These are phyloP conservation scores for Leccinum barrowsii DNA, from an alignment of 768 basidiomycete species.

Conservation along the genomic window DNA sequence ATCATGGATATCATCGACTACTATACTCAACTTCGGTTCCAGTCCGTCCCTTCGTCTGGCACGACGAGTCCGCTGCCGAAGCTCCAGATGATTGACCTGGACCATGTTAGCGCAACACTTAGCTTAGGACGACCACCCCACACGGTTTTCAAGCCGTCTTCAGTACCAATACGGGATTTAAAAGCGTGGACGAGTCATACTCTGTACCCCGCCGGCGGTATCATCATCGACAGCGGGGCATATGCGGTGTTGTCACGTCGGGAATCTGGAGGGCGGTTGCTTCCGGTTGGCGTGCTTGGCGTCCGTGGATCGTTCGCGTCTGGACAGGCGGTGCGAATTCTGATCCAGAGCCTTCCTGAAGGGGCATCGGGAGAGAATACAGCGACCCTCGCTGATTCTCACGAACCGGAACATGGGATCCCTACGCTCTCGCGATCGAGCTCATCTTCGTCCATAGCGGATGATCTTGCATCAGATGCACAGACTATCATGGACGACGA, in stretches of 20 bases:
- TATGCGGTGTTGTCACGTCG: constrained; percentile 79
- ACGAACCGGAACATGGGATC: constrained; percentile 23
- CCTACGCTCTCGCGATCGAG: constrained; percentile 37
- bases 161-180: constrained; percentile 73
- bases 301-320: constrained; percentile 89
- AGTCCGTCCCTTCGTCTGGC: constrained; percentile 35
- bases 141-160: constrained; percentile 80
- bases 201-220: constrained; percentile 79
- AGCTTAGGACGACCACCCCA: constrained; percentile 63
- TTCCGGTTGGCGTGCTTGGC: constrained; percentile 88
- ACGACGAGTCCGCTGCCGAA: constrained; percentile 25
- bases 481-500: constrained; percentile 33
- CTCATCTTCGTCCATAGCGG: constrained; percentile 33
- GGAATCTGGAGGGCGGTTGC: constrained; percentile 84
- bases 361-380: constrained; percentile 21
- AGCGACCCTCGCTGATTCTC: constrained; percentile 22
- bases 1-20: constrained; percentile 83
- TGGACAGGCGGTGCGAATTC: constrained; percentile 89
- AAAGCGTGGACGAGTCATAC: constrained; percentile 99
- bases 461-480: constrained; percentile 24
- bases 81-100: constrained; percentile 23
- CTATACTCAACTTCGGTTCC: constrained; percentile 45
- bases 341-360: constrained; percentile 45
- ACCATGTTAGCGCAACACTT: constrained; percentile 19
- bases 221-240: constrained; percentile 88